A percentile compares a stretch with the other conserved stretches of the same genome.
phyloP scores from a whole-genome alignment of 2,329 filamentous ascomycete species.

The Penicillium sp. region DNA sequence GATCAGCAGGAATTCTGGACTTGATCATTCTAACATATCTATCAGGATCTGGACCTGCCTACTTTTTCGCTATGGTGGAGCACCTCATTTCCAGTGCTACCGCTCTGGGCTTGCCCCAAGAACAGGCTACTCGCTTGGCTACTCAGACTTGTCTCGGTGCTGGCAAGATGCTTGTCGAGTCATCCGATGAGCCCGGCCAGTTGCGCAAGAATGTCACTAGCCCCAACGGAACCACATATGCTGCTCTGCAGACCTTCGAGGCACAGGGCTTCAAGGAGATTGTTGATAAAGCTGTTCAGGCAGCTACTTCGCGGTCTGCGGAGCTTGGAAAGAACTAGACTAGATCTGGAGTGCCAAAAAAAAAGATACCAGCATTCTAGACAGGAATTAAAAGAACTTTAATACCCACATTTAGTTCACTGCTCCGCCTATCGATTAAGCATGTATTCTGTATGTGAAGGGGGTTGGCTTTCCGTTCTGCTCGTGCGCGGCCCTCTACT shows the following conservation, averaged over 20 bases:
- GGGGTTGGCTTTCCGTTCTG: too few relatives aligned
- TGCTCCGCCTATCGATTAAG: too few relatives aligned
- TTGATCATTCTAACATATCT: not conserved
- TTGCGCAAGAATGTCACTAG: constrained; percentile 39
- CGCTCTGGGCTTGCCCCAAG: constrained; percentile 30
- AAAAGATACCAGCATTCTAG: not conserved
- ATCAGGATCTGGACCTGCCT: constrained; percentile 36
- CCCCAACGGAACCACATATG: constrained; percentile 36
- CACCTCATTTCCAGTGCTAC: constrained; percentile 35
- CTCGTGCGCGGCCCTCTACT: too few relatives aligned
- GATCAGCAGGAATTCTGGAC: not conserved
- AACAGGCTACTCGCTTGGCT: constrained; percentile 36
- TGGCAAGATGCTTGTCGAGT: constrained; percentile 36
- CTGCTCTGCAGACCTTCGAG: constrained; percentile 34
- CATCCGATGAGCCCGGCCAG: constrained; percentile 30
- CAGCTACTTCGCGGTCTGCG: constrained; percentile 31
- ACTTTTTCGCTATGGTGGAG: constrained; percentile 40
- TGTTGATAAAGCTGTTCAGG: constrained; percentile 34
- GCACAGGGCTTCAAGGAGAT: constrained; percentile 28
- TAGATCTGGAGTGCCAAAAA: not conserved
- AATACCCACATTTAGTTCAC: not conserved
- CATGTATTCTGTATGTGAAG: too few relatives aligned
- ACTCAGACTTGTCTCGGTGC: constrained; percentile 37
- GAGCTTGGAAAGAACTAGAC: constrained; percentile 27
- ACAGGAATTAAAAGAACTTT: not conserved